phyloP scores from a whole-genome alignment of 2,329 filamentous ascomycete genomes.

The Akanthomyces uredinophilus region DNA sequence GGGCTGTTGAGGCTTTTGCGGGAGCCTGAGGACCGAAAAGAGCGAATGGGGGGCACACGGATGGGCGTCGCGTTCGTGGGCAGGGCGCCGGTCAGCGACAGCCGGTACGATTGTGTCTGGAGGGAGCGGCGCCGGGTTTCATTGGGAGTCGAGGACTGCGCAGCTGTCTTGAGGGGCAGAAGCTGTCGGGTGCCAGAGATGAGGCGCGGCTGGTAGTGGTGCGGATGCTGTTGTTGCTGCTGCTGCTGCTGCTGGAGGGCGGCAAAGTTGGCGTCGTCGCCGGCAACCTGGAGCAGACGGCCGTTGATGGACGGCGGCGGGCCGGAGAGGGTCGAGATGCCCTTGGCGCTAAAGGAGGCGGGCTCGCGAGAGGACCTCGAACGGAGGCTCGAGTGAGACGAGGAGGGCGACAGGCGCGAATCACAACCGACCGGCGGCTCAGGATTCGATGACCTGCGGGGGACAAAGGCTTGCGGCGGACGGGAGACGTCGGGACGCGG shows the following conservation, averaged over 20 bases:
- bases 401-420: conserved; percentile 8
- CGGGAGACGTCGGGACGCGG: conserved; percentile 18
- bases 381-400: conserved; percentile 25
- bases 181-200: conserved; percentile 41
- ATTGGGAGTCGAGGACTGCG: conserved; percentile 38
- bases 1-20: conserved; percentile 48
- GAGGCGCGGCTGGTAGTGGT: conserved; percentile 1
- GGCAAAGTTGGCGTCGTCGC: conserved; percentile 24
- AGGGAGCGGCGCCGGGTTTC: conserved; percentile 39
- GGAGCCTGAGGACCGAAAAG: conserved; percentile 52
- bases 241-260: conserved; percentile 20
- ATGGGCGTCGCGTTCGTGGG: conserved; percentile 29
- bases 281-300: conserved; percentile 28
- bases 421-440: conserved; percentile 22
- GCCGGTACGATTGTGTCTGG: conserved; percentile 45
- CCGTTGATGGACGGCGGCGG: conserved; percentile 29
- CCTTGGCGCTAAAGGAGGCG: conserved; percentile 33
- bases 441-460: conserved; percentile 33
- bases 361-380: conserved; percentile 35
- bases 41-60: conserved; percentile 50
- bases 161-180: conserved; percentile 39
- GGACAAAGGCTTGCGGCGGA: conserved; percentile 19
- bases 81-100: conserved; percentile 31
- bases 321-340: conserved; percentile 27
- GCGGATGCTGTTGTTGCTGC: conserved; percentile 22